These are phyloP conservation scores for Phaeoacremonium minimum DNA, from an alignment of 2,329 filamentous ascomycete species.

Conservation along the genomic window DNA sequence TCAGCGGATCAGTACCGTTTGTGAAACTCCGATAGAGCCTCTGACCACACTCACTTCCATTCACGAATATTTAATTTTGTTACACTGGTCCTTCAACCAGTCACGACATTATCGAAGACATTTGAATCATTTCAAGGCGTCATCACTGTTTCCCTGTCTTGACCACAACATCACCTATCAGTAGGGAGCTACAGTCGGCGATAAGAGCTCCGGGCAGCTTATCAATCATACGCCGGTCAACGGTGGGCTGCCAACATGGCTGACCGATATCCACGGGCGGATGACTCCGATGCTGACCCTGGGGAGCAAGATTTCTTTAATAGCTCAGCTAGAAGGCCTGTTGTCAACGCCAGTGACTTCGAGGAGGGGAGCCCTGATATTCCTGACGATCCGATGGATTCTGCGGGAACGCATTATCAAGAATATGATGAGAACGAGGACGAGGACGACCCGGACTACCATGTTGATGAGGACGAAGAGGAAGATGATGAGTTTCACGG, in stretches of 20 bases:
- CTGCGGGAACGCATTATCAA: constrained; percentile 6
- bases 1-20: no score
- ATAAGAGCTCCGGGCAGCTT: background rate
- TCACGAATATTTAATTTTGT: no score
- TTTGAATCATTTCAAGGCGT: no score
- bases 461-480: constrained; percentile 21
- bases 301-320: background rate
- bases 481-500: constrained; percentile 15
- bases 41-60: no score
- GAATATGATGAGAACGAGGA: constrained; percentile 18
- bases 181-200: no score
- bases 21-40: no score
- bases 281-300: background rate
- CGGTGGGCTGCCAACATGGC: background rate
- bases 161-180: no score
- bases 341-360: background rate
- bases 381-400: background rate
- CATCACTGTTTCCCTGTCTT: no score
- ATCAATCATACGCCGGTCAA: background rate
- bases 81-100: no score
- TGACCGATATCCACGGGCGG: background rate
- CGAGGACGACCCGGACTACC: constrained; percentile 14
- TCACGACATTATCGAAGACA: no score
- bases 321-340: no score
- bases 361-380: background rate